These are phyloP conservation scores for Psilocybe cyanescens DNA, from an alignment of 768 basidiomycete genomes.

Conservation along the genomic window DNA sequence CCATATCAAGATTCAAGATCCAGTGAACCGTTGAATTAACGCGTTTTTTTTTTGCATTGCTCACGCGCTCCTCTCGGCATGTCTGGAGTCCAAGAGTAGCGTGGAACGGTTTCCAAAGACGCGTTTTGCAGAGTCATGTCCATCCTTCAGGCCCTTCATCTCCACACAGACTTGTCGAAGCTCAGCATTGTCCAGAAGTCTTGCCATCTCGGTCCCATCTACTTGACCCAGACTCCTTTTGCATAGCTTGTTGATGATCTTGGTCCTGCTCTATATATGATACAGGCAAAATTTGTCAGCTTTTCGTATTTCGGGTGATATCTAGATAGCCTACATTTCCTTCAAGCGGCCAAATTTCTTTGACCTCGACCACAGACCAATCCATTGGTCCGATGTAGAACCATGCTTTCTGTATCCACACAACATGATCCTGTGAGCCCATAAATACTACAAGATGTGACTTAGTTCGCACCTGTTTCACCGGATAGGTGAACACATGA, in stretches of 20 bases:
- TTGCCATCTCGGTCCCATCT: constrained; percentile 35
- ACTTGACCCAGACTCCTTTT: constrained; percentile 36
- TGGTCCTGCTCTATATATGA: constrained; percentile 31
- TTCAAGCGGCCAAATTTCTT: constrained; percentile 43
- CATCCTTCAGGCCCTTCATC: constrained; percentile 27
- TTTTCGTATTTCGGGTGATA: not conserved
- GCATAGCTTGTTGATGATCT: constrained; percentile 36
- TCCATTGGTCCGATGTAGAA: constrained; percentile 53
- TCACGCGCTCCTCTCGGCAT: constrained; percentile 13
- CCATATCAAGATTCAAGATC: constrained; percentile 6
- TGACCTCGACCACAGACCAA: constrained; percentile 39
- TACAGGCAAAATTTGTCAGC: not conserved
- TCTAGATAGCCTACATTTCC: constrained; percentile 33
- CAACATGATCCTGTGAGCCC: constrained; percentile 5
- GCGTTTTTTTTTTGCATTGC: not conserved
- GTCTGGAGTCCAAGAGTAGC: constrained; percentile 10
- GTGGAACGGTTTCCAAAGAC: constrained; percentile 11
- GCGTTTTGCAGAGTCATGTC: constrained; percentile 13
- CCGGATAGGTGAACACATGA: constrained; percentile 56
- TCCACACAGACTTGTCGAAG: constrained; percentile 51
- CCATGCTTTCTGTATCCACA: constrained; percentile 44
- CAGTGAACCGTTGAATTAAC: not conserved
- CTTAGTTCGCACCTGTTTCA: constrained; percentile 40
- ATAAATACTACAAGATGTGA: not conserved
- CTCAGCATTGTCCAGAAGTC: constrained; percentile 40